Evolutionary conservation across 306 rosid genomes (phyloP), one percentile per base, ranked within the genome.

Genomic region (Macrotyloma uniflorum): DNA sequence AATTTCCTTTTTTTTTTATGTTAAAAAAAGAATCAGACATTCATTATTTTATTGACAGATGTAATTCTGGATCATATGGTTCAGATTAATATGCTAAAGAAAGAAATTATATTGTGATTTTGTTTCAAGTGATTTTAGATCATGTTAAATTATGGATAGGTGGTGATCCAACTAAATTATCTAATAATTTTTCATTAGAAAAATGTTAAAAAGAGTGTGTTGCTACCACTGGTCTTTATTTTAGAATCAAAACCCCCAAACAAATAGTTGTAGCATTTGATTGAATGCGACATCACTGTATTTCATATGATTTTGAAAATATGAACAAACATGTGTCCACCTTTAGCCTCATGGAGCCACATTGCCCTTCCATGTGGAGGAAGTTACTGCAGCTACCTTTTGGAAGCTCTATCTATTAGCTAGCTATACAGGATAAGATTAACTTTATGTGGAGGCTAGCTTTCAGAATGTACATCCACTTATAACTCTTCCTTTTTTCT

Each of bases 281-380:
- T 64, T 3, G 47, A 70, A 22, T 61, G 13, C 18, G 45, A 62
- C 73, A 62, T 70, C 12, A 70, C 6, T n/a, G 19, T 47, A 16
- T 79, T 38, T 70, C 53, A 32, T 36, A 33, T 26, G 76, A 70
- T 79, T 70, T 79, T 46, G 64, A 79, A 30, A 69, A 70, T 15
- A 32, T 30, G 62, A 69, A 20, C 18, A 19, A 24, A 46, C 42
- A 59, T 43, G 70, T 61, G 76, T 16, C 69, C 38, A 78, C 14
- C 9, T 2, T 28, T 19, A 18, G 32, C 30, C 50, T 77, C 45
- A 28, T 54, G 35, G 18, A 67, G 49, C 69, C 47, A 55, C 26
- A 67, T 20, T 43, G 82, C 18, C 42, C 20, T 32, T 18, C 40
- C 67, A 49, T 74, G 68, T 40, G 54, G 78, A 57, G 55, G 36